phyloP scores from a whole-genome alignment of 2,329 filamentous ascomycete genomes.

The Scolecobasidium constrictum region DNA sequence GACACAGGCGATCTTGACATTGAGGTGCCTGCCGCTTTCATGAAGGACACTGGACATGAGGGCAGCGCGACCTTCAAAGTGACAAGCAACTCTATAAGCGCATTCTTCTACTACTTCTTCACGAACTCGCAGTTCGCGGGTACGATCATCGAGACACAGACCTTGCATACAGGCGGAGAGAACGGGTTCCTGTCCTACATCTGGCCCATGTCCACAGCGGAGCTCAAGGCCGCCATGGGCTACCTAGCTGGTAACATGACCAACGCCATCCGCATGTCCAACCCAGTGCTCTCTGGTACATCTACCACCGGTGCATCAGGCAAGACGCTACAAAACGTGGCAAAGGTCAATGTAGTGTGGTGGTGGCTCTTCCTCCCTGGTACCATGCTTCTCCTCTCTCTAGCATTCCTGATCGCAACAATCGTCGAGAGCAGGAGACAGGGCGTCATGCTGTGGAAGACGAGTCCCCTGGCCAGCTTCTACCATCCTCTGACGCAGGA shows the following conservation, averaged over 20 bases:
- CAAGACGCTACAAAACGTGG: not conserved
- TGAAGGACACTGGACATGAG: not conserved
- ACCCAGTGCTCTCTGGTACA: not conserved
- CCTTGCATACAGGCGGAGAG: not conserved
- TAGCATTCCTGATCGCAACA: not conserved
- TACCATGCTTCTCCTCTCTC: not conserved
- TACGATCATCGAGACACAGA: not conserved
- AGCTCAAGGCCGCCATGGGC: not conserved
- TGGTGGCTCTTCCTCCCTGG: not conserved
- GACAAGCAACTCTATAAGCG: not conserved
- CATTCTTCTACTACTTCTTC: not conserved
- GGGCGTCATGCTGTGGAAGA: not conserved
- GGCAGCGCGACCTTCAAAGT: not conserved
- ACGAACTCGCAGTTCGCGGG: not conserved
- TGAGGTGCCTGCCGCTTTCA: not conserved
- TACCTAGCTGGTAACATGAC: constrained; percentile 3
- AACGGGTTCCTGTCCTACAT: not conserved
- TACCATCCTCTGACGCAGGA: constrained; percentile 1
- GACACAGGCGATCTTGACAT: not conserved
- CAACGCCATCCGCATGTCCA: constrained; percentile 1
- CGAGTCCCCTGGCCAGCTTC: not conserved
- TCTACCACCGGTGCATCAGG: not conserved
- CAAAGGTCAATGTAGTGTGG: constrained; percentile 2
- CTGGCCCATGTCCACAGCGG: not conserved
- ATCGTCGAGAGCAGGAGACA: not conserved